Evolutionary conservation across 257 asterid species (phyloP).

Genomic region (Nyctanthes arbortristis): DNA sequence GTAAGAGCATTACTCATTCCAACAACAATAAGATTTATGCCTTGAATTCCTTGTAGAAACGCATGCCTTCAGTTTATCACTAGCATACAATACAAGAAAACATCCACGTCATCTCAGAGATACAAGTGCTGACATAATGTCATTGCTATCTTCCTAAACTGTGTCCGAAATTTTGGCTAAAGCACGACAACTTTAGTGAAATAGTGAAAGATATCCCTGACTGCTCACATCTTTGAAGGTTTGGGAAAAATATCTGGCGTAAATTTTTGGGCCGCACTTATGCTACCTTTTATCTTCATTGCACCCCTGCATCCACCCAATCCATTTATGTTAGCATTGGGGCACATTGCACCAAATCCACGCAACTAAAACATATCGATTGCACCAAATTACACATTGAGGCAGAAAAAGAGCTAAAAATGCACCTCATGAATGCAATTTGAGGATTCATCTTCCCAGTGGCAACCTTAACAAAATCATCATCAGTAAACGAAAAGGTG

Average conservation of each 20-base stretch:
- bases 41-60: constrained; percentile 4
- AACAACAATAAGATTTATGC: constrained; percentile 4
- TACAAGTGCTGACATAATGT: constrained; percentile 8
- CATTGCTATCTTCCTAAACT: background rate
- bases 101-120: constrained; percentile 9
- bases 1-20: background rate
- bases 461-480: constrained; percentile 48
- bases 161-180: constrained; percentile 21
- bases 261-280: constrained; percentile 90
- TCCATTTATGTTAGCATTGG: constrained; percentile 3
- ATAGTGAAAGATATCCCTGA: background rate
- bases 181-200: constrained; percentile 16
- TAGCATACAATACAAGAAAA: constrained; percentile 3
- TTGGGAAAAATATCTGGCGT: constrained; percentile 95
- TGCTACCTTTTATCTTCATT: constrained; percentile 84
- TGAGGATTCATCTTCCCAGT: constrained; percentile 58
- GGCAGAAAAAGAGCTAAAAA: constrained; percentile 12
- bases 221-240: constrained; percentile 88
- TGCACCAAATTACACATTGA: background rate
- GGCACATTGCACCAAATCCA: too few relatives aligned
- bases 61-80: background rate
- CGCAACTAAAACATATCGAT: background rate
- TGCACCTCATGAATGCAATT: constrained; percentile 63
- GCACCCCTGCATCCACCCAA: constrained; percentile 59
- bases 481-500: constrained; percentile 87